A percentile compares a stretch with the other conserved stretches of the same genome.
These are phyloP conservation scores for Epichloe gansuensis DNA, from an alignment of 2,329 filamentous ascomycete species.

Conservation along the genomic window DNA sequence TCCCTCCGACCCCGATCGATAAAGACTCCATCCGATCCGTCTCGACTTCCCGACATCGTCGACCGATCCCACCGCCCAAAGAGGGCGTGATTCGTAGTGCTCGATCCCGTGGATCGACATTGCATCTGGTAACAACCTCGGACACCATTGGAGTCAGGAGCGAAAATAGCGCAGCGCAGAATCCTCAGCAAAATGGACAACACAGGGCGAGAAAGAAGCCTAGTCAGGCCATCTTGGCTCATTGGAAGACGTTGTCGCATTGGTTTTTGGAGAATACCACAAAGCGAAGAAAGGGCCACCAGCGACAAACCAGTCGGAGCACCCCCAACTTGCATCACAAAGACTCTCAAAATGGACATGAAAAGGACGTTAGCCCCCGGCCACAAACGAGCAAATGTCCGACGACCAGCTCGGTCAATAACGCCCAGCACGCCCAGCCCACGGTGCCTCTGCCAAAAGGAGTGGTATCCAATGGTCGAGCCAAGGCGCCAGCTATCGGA, in stretches of 20 bases:
- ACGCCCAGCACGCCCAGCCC: constrained; percentile 20
- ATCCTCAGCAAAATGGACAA: constrained; percentile 15
- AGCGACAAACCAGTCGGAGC: constrained; percentile 41
- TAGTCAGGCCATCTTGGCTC: constrained; percentile 44
- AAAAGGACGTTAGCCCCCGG: constrained; percentile 41
- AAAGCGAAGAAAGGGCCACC: constrained; percentile 34
- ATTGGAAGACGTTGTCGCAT: constrained; percentile 52
- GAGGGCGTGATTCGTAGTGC: constrained; percentile 57
- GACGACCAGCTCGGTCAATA: constrained; percentile 20
- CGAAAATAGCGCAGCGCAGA: constrained; percentile 11
- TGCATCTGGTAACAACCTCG: constrained; percentile 66
- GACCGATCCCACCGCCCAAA: constrained; percentile 72
- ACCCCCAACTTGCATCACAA: constrained; percentile 46
- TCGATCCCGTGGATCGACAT: constrained; percentile 66
- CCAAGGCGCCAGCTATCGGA: constrained; percentile 15
- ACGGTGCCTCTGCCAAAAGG: constrained; percentile 37
- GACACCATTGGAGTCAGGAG: constrained; percentile 29
- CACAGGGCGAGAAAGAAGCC: constrained; percentile 43
- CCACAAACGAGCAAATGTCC: constrained; percentile 49
- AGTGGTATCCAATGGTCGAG: constrained; percentile 38
- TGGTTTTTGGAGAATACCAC: constrained; percentile 50
- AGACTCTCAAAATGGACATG: constrained; percentile 30
- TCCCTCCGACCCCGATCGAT: constrained; percentile 59
- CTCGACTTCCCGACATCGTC: constrained; percentile 65
- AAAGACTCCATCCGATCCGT: constrained; percentile 65